Percentiles rank a stretch among this genome's conserved stretches.
phyloP scores from a whole-genome alignment of 2,329 filamentous ascomycete species.

The Cercospora janseana region DNA sequence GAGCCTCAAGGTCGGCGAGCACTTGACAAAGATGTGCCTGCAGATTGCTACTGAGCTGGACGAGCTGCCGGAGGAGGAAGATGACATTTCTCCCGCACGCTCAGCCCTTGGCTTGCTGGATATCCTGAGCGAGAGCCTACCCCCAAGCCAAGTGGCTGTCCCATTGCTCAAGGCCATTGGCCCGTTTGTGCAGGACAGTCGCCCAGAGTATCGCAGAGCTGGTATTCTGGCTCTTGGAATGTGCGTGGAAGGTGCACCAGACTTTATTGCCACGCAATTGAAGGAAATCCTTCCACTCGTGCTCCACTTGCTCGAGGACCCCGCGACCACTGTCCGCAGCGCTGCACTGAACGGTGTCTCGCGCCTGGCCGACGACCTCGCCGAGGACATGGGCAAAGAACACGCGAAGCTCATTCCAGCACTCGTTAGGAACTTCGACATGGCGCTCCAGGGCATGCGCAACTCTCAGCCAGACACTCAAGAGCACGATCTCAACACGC shows the following conservation, averaged over 20 bases:
- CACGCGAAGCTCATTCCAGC: conserved; percentile 81
- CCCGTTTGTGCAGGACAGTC: conserved; percentile 69
- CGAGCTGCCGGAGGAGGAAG: conserved; percentile 68
- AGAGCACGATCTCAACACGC: conserved; percentile 70
- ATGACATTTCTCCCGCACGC: conserved; percentile 80
- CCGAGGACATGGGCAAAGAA: conserved; percentile 82
- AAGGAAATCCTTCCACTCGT: conserved; percentile 81
- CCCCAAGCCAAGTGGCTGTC: conserved; percentile 90
- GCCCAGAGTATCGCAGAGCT: conserved; percentile 80
- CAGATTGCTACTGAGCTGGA: conserved; percentile 88
- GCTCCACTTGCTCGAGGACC: conserved; percentile 77
- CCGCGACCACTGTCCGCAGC: conserved; percentile 79
- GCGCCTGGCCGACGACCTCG: conserved; percentile 86
- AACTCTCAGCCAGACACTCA: conserved; percentile 43
- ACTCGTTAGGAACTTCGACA: conserved; percentile 83
- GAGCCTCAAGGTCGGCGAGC: conserved; percentile 79
- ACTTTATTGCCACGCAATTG: conserved; percentile 94
- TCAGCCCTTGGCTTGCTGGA: conserved; percentile 85
- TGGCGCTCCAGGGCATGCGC: conserved; percentile 66
- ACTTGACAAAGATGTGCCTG: conserved; percentile 82
- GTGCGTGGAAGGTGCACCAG: conserved; percentile 92
- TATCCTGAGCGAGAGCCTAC: conserved; percentile 80
- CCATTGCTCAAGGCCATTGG: conserved; percentile 85
- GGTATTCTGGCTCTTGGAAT: conserved; percentile 90
- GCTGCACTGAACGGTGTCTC: conserved; percentile 85